Base-by-base conservation (phyloP, 169 alveolate genomes). In the Cryptosporidium ubiquitum region DNA sequence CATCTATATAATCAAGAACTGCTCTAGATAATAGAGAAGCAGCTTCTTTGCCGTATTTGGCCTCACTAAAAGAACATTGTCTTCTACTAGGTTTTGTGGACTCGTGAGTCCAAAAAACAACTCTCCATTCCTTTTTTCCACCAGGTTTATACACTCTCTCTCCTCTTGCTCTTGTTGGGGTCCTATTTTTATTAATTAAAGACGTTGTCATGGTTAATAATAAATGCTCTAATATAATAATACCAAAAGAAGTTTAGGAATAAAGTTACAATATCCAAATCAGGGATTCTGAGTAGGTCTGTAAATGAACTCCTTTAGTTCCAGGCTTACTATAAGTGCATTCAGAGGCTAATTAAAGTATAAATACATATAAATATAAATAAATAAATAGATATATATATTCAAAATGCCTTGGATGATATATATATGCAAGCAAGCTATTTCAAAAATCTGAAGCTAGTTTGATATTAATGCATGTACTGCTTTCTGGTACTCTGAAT, bases 61-160 rank as follows among this genome's bases (percentile, higher is more conserved):
- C 89, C 20, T 79, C 89, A 61, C 89, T 79, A 61, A 79, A 79
- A 44, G 89, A 79, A 23, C 89, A 79, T 79, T 79, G 89, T 39
- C 89, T 79, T 79, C 89, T 79, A 26, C 89, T 79, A 0, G 89
- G 89, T 29, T 79, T 79, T 61, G 73, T 60, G 6, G 89, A 79
- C 20, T 79, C 89, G 12, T 79, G 89, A 26, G 89, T 79, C 89
- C 89, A 79, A 44, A 79, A 79, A 10, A 79, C 89, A 29, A 79
- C 89, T 42, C 89, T 58, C 89, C 89, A 79, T 33, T 79, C 89
- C 52, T 79, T 79, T 58, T 79, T 79, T 0, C 89, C 89, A 37
- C 89, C 89, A 1, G 89, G 89, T 49, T 79, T 79, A 49, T 79
- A 79, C 10, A 79, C 89, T 47, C 89, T 57, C 33, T 79, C 89